Percentiles rank a stretch among this genome's conserved stretches.
Conservation (phyloP, 768 basidiomycete genomes). For the Boletellus ananas region DNA sequence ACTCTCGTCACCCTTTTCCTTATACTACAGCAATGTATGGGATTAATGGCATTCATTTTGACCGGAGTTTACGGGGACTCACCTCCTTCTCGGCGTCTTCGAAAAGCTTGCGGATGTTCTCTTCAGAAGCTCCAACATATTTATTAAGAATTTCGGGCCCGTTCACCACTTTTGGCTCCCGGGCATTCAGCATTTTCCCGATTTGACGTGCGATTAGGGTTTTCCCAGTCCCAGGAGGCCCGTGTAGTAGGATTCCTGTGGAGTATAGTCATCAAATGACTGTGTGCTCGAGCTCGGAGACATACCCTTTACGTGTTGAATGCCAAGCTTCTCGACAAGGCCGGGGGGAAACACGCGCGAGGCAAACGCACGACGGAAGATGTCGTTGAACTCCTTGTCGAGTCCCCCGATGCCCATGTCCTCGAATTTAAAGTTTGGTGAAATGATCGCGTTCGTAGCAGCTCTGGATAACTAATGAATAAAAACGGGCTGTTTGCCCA, state of each 20-base stretch:
- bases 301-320: slow-evolving; percentile 95
- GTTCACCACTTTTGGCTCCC: slow-evolving; percentile 97
- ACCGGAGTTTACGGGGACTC: background rate
- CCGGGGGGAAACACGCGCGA: slow-evolving; percentile 98
- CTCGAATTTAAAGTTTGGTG: slow-evolving; percentile 98
- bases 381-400: slow-evolving; percentile 90
- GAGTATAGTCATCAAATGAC: background rate
- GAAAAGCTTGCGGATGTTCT: slow-evolving; percentile 96
- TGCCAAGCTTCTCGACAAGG: slow-evolving; percentile 95
- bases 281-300: background rate
- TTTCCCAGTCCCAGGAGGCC: slow-evolving; percentile 98
- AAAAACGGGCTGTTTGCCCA: background rate
- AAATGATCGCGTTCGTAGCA: slow-evolving; percentile 90
- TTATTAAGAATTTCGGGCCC: slow-evolving; percentile 98
- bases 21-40: slow-evolving; percentile 58
- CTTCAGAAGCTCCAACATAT: slow-evolving; percentile 95
- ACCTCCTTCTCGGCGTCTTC: slow-evolving; percentile 99
- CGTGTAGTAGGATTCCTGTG: slow-evolving; percentile 86
- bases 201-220: slow-evolving; percentile 98
- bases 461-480: slow-evolving; percentile 47
- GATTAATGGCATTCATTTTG: slow-evolving; percentile 1
- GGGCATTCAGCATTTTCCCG: slow-evolving; percentile 97
- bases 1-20: slow-evolving; percentile 95
- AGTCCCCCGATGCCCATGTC: slow-evolving; percentile 99
- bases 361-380: slow-evolving; percentile 98